Evolutionary conservation across 129 eudicot genomes (phyloP).

Genomic region (Saposhnikovia divaricata): DNA sequence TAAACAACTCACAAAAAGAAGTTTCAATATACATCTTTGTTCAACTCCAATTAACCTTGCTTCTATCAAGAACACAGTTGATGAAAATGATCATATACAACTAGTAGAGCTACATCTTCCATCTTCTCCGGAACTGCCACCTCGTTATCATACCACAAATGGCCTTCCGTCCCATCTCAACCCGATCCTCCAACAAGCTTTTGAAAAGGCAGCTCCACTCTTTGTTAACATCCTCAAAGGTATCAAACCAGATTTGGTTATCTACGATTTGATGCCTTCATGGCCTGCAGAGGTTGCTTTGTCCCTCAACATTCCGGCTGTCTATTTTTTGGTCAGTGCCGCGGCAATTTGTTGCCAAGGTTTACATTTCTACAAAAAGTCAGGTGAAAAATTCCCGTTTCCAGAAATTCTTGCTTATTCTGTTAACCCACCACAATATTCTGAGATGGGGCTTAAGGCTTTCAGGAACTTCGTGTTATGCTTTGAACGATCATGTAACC

Average conservation of each 20-base stretch:
- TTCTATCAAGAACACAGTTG: neutral
- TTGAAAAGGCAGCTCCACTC: too few relatives aligned
- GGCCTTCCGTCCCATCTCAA: neutral
- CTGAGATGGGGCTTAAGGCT: neutral
- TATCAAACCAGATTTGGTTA: neutral
- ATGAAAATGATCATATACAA: neutral
- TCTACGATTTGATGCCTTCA: neutral
- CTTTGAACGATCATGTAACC: neutral
- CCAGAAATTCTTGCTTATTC: neutral
- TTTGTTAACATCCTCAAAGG: neutral
- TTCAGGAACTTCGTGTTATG: too few relatives aligned
- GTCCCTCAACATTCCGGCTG: neutral
- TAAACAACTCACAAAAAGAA: neutral
- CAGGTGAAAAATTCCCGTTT: neutral
- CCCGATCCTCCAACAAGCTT: neutral
- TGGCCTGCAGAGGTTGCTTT: slow-evolving; percentile 5
- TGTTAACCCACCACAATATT: too few relatives aligned
- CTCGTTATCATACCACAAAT: neutral
- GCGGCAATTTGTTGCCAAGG: neutral
- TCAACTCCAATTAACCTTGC: neutral
- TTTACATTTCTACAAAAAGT: neutral
- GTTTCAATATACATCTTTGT: neutral
- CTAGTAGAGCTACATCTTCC: neutral
- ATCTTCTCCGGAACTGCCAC: neutral
- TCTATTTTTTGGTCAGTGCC: neutral